Evolutionary conservation across 805 yeast genomes (phyloP).

Genomic region (Schizosaccharomyces lindneri): DNA sequence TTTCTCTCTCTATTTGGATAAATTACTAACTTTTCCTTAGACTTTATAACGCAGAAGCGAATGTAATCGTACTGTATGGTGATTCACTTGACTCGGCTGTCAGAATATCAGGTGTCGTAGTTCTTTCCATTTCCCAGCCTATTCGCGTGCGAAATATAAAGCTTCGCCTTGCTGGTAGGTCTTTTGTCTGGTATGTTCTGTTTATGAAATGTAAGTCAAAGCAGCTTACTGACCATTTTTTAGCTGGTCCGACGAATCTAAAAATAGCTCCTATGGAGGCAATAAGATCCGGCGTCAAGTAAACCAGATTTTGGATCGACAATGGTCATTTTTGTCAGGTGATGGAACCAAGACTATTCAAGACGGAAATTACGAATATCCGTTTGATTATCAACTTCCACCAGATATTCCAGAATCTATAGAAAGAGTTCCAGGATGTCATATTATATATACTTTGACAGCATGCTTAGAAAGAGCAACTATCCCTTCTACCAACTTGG

Average conservation of each 20-base stretch:
- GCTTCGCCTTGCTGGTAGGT: constrained; percentile 39
- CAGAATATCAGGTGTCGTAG: constrained; percentile 51
- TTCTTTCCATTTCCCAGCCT: constrained; percentile 52
- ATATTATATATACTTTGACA: constrained; percentile 44
- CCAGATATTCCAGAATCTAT: constrained; percentile 48
- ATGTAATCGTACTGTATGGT: neutral
- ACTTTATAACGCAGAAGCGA: neutral
- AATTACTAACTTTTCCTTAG: neutral
- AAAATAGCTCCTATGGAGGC: neutral
- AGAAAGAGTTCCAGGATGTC: constrained; percentile 68
- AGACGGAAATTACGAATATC: constrained; percentile 69
- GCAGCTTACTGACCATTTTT: neutral
- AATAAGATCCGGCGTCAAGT: neutral
- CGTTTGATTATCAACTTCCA: constrained; percentile 63
- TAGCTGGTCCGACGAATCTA: neutral
- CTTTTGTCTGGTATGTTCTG: constrained; percentile 19
- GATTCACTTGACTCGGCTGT: constrained; percentile 18
- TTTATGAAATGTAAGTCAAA: too few species aligned
- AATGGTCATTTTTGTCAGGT: constrained; percentile 35
- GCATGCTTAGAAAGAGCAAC: constrained; percentile 69
- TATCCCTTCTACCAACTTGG: constrained; percentile 31
- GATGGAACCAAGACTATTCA: neutral
- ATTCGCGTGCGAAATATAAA: constrained; percentile 37
- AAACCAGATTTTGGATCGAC: constrained; percentile 38
- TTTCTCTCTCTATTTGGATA: neutral